phyloP scores from a whole-genome alignment of 2,329 filamentous ascomycete species.

The Coniochaeta sp. region DNA sequence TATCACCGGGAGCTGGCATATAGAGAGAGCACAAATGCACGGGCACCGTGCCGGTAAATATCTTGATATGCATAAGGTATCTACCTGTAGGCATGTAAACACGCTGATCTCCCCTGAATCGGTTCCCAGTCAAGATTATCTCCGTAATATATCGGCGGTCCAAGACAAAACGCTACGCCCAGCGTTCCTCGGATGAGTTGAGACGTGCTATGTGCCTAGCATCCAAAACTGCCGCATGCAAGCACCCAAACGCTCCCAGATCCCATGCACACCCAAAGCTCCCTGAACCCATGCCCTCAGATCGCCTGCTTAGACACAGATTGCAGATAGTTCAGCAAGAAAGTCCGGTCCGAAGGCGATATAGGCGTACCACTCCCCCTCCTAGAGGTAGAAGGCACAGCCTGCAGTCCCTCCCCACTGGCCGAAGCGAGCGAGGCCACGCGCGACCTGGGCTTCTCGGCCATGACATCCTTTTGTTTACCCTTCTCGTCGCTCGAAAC shows the following conservation, averaged over 20 bases:
- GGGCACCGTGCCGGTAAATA: neutral
- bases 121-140: neutral
- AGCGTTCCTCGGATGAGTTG: neutral
- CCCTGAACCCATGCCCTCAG: neutral
- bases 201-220: neutral
- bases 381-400: constrained; percentile 18
- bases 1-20: neutral
- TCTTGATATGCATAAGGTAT: neutral
- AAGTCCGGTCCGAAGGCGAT: constrained; percentile 66
- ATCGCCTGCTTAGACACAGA: constrained; percentile 27
- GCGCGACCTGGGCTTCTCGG: constrained; percentile 23
- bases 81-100: neutral
- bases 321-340: constrained; percentile 69
- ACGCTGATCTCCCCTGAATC: neutral
- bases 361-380: constrained; percentile 46
- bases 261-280: too few relatives aligned
- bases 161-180: neutral
- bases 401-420: constrained; percentile 21
- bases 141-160: neutral
- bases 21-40: neutral
- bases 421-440: constrained; percentile 37
- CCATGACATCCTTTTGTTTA: constrained; percentile 16
- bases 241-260: too few relatives aligned
- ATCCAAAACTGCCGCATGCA: neutral
- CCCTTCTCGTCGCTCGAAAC: constrained; percentile 16